Conservation (phyloP, 768 basidiomycete species). For the Termitomyces sp. region DNA sequence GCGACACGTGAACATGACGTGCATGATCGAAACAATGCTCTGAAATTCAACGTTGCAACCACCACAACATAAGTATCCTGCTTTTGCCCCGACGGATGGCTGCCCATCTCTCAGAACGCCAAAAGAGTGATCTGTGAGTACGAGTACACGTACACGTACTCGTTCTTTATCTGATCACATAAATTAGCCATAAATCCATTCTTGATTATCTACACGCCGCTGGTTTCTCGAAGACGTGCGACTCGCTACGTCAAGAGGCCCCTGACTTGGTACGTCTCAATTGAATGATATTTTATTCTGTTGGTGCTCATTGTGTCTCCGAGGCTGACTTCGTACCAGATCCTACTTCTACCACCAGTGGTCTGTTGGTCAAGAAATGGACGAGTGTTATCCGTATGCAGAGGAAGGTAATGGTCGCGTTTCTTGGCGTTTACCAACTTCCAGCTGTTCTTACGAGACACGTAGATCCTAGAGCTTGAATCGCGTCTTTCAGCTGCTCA, state of each 20-base stretch:
- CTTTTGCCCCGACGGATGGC: background rate
- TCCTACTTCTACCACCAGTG: conserved; percentile 25
- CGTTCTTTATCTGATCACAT: background rate
- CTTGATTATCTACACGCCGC: conserved; percentile 29
- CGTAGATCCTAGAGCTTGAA: conserved; percentile 62
- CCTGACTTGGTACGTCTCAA: conserved; percentile 13
- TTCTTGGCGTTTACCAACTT: background rate
- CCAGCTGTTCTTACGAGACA: background rate
- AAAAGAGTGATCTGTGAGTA: conserved; percentile 11
- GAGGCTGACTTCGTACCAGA: conserved; percentile 27
- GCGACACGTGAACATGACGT: conserved; percentile 6
- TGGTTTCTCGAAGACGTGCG: conserved; percentile 29
- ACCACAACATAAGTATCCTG: background rate
- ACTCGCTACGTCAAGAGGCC: conserved; percentile 27
- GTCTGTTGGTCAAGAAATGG: conserved; percentile 81
- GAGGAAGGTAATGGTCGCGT: conserved; percentile 57
- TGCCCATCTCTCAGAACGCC: conserved; percentile 10
- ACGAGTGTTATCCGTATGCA: conserved; percentile 77
- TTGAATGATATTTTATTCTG: background rate
- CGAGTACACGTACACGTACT: background rate
- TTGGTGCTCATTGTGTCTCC: background rate
- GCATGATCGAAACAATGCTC: background rate
- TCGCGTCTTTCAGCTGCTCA: conserved; percentile 45
- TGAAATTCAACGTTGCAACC: background rate
- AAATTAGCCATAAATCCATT: conserved; percentile 30